Conservation (phyloP, 1,139 yeast species). For the Diutina neorugosa region DNA sequence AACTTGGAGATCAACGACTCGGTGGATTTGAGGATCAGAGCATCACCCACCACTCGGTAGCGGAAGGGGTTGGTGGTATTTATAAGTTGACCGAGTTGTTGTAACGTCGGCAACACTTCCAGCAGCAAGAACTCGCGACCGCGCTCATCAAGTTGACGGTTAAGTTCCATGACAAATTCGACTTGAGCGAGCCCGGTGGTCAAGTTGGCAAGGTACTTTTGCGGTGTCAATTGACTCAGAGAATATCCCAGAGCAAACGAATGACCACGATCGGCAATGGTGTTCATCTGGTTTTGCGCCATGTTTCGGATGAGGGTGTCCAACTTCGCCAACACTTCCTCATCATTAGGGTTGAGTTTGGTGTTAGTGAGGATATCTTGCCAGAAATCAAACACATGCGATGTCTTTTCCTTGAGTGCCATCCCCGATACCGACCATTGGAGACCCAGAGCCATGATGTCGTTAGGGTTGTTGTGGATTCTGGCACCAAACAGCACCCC, state of each 20-base stretch:
- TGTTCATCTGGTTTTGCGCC: constrained; percentile 69
- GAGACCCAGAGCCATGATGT: constrained; percentile 31
- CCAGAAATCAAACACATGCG: constrained; percentile 54
- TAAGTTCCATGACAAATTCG: constrained; percentile 52
- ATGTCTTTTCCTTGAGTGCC: constrained; percentile 56
- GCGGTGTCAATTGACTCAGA: constrained; percentile 48
- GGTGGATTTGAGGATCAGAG: constrained; percentile 25
- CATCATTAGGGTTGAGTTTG: constrained; percentile 32
- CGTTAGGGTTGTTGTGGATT: constrained; percentile 43
- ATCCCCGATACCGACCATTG: constrained; percentile 51
- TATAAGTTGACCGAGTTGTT: constrained; percentile 35
- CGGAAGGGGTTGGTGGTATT: constrained; percentile 20
- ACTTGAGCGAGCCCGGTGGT: constrained; percentile 70
- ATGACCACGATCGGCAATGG: constrained; percentile 82
- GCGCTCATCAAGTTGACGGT: constrained; percentile 30
- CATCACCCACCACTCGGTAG: constrained; percentile 52
- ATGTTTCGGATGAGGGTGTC: constrained; percentile 59
- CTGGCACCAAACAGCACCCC: constrained; percentile 56
- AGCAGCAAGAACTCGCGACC: constrained; percentile 41
- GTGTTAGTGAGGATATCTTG: constrained; percentile 57
- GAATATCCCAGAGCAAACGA: constrained; percentile 66
- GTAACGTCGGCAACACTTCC: constrained; percentile 53
- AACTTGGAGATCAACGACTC: constrained; percentile 29
- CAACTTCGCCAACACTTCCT: constrained; percentile 55
- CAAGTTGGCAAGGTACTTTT: constrained; percentile 49